A percentile compares a stretch with the other conserved stretches of the same genome.
These are phyloP conservation scores for Cymodocea nodosa DNA, from an alignment of 116 monocot genomes.

Conservation along the genomic window DNA sequence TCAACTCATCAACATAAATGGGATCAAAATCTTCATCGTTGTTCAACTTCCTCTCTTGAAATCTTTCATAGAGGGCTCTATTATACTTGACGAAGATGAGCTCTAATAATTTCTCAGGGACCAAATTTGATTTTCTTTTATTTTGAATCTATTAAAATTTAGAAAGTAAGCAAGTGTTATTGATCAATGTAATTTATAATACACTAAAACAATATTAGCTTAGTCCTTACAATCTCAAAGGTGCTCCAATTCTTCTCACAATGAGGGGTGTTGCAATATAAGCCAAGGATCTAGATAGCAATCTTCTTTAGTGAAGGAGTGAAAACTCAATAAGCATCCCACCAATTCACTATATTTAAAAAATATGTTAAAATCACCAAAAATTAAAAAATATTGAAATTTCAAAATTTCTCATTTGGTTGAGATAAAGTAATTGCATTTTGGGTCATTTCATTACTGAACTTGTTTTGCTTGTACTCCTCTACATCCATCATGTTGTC, in stretches of 20 bases:
- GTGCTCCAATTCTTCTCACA: not conserved
- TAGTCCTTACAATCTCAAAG: not conserved
- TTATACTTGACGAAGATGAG: not conserved
- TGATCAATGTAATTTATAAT: not conserved
- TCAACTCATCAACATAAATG: not conserved
- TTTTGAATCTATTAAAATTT: not conserved
- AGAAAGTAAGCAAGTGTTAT: not conserved
- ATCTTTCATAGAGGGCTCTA: not conserved
- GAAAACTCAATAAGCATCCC: not conserved
- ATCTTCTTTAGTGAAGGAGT: not conserved
- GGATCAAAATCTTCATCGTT: not conserved
- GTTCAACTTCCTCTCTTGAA: not conserved
- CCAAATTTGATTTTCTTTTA: not conserved
- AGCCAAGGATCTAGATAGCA: not conserved
- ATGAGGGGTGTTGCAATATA: not conserved
- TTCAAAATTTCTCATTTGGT: not conserved
- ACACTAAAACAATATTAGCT: not conserved
- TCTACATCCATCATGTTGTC: not conserved
- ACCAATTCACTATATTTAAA: conserved; percentile 1
- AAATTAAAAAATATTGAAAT: too few relatives aligned
- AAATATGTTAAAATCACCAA: too few relatives aligned
- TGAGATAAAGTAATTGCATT: not conserved
- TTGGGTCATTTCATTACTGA: not conserved
- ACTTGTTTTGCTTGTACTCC: not conserved
- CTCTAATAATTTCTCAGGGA: not conserved